A percentile compares a stretch with the other conserved stretches of the same genome.
Evolutionary conservation across 129 eudicot species (phyloP).

Genomic region (sunflower (Helianthus annuus)): HanXRQr2.0-SUNRISE NC_035440.2:82807083-82807582

Average conservation of each 20-base stretch:
- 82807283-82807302: background rate
- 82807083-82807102: background rate
- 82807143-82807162: background rate
- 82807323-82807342: background rate
- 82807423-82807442: background rate
- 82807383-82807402: background rate
- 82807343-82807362: background rate
- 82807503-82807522: background rate
- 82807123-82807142: background rate
- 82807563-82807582: slow-evolving; percentile 88
- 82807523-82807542: slow-evolving; percentile 59
- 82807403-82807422: background rate
- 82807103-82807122: background rate
- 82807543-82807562: slow-evolving; percentile 93
- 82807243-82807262: background rate
- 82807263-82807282: background rate
- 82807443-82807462: background rate
- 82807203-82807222: background rate
- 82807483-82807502: slow-evolving; percentile 5
- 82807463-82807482: background rate
- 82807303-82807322: slow-evolving; percentile 8
- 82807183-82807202: background rate
- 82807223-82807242: background rate
- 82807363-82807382: background rate
- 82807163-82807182: background rate